Evolutionary conservation across 2,329 filamentous ascomycete genomes (phyloP).

Genomic region (Talaromyces sp.): DNA sequence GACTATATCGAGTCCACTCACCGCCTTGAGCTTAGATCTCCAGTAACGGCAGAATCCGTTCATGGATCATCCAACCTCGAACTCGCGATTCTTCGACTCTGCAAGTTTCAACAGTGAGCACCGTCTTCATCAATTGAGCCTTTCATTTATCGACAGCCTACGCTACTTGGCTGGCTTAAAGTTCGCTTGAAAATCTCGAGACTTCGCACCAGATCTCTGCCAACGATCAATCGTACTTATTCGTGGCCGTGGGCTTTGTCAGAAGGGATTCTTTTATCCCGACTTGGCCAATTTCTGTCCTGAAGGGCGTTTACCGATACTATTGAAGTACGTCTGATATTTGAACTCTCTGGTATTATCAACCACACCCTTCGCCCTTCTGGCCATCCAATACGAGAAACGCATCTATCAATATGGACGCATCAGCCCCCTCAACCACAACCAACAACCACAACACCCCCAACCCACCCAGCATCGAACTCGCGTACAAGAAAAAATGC

Average conservation of each 20-base stretch:
- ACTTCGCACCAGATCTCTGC: no score
- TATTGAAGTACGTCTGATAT: no score
- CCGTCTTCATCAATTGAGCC: neutral
- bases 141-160: neutral
- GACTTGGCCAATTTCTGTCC: neutral
- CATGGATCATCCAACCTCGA: neutral
- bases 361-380: neutral
- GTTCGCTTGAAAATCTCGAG: no score
- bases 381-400: no score
- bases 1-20: neutral
- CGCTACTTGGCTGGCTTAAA: neutral
- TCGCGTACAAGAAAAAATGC: conserved; percentile 94
- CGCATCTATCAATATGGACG: conserved; percentile 11
- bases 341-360: neutral
- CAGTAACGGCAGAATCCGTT: neutral
- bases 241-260: neutral
- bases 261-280: neutral
- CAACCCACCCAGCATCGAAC: conserved; percentile 85
- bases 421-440: conserved; percentile 7
- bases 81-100: neutral
- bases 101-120: neutral
- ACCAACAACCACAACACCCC: conserved; percentile 23
- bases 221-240: neutral
- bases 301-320: neutral
- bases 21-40: neutral